Percentiles rank a stretch among this genome's conserved stretches.
Conservation (phyloP, 1,139 yeast species). For the Blastobotrys persicus region DNA sequence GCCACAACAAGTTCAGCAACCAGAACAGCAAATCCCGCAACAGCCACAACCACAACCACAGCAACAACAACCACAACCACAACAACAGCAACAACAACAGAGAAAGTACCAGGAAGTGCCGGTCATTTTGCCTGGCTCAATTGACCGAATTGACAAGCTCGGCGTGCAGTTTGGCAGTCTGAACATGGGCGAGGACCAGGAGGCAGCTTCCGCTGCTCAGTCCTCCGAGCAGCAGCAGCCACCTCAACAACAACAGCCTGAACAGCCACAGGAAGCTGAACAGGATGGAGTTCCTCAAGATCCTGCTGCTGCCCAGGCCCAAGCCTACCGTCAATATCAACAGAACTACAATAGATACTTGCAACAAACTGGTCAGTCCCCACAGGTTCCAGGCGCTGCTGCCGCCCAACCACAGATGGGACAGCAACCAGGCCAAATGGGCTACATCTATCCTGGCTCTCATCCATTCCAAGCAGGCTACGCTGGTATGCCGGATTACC, state of each 20-base stretch:
- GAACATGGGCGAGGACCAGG: slow-evolving; percentile 41
- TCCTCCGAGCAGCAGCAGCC: slow-evolving; percentile 21
- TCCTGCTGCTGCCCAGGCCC: slow-evolving; percentile 21
- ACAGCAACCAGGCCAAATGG: slow-evolving; percentile 28
- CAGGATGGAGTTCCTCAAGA: slow-evolving; percentile 6
- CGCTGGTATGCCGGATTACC: slow-evolving; percentile 21
- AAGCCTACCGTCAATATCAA: slow-evolving; percentile 17
- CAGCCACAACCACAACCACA: slow-evolving; percentile 16
- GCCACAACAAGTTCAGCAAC: slow-evolving; percentile 11
- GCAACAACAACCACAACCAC: slow-evolving; percentile 24
- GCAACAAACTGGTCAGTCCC: slow-evolving; percentile 17
- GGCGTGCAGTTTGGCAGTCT: slow-evolving; percentile 73
- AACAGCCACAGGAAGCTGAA: slow-evolving; percentile 16
- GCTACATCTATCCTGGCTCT: slow-evolving; percentile 29
- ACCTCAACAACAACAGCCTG: slow-evolving; percentile 22
- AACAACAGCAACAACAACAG: slow-evolving; percentile 18
- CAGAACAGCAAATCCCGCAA: slow-evolving; percentile 24
- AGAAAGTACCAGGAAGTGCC: slow-evolving; percentile 46
- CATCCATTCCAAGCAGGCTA: slow-evolving; percentile 25
- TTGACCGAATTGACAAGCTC: slow-evolving; percentile 52
- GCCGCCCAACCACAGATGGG: slow-evolving; percentile 16
- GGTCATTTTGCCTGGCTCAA: slow-evolving; percentile 62
- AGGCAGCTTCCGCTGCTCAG: slow-evolving; percentile 21
- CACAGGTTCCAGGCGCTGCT: slow-evolving; percentile 13
- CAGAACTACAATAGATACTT: slow-evolving; percentile 17